These are phyloP conservation scores for Dispira parvispora DNA, from an alignment of 192 early-diverging fungal genomes.

Conservation along the genomic window DNA sequence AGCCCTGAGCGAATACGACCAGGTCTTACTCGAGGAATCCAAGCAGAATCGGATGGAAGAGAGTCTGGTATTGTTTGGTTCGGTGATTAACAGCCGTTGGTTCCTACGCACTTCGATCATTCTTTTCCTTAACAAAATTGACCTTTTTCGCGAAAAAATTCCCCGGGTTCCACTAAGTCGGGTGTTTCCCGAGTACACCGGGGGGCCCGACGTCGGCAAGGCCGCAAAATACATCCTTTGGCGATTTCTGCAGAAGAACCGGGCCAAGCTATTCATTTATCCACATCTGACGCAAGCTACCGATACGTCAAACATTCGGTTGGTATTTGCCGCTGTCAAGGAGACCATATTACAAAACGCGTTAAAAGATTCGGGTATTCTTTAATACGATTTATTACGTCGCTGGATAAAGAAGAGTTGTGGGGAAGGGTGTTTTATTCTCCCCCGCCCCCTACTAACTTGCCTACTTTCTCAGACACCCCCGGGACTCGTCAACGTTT, in stretches of 20 bases:
- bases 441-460: too few species aligned
- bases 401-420: neutral
- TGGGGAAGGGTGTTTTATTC: too few species aligned
- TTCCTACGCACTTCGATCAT: conserved; percentile 85
- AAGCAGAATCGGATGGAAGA: conserved; percentile 81
- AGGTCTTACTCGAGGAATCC: conserved; percentile 73
- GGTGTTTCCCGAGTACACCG: conserved; percentile 79
- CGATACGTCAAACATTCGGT: conserved; percentile 72
- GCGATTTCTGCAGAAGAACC: conserved; percentile 73
- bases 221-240: conserved; percentile 79
- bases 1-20: conserved; percentile 86
- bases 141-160: conserved; percentile 72
- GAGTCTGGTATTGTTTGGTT: conserved; percentile 78
- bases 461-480: too few species aligned
- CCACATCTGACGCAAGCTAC: conserved; percentile 84
- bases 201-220: conserved; percentile 60
- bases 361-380: conserved; percentile 58
- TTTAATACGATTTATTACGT: conserved; percentile 17
- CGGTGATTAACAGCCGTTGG: conserved; percentile 83
- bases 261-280: conserved; percentile 65
- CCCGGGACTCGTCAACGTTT: too few species aligned
- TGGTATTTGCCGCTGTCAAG: conserved; percentile 86
- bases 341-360: conserved; percentile 84
- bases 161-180: conserved; percentile 52
- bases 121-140: conserved; percentile 88